Percentiles rank a stretch among this genome's conserved stretches.
These are phyloP conservation scores for Melampsora occidentalis DNA, from an alignment of 1,284 basidiomycete species.

Conservation along the genomic window DNA sequence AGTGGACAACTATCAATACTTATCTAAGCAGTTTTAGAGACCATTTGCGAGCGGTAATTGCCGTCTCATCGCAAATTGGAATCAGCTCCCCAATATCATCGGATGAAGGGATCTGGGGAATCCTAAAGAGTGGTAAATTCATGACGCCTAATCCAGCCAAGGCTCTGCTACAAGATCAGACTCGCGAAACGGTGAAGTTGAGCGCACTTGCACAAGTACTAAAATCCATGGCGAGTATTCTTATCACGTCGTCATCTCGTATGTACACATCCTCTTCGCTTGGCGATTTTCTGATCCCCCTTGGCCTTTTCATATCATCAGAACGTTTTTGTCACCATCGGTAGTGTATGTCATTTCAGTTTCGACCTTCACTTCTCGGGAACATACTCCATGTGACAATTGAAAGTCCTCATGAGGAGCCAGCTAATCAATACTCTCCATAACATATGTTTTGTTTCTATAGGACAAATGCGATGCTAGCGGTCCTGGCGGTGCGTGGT, in stretches of 20 bases:
- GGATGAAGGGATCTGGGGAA: slow-evolving; percentile 35
- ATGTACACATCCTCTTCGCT: too few species aligned
- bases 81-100: slow-evolving; percentile 30
- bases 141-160: slow-evolving; percentile 16
- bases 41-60: slow-evolving; percentile 25
- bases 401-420: too few species aligned
- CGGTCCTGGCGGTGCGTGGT: slow-evolving; percentile 26
- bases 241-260: not conserved
- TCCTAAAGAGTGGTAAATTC: slow-evolving; percentile 17
- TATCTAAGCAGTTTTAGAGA: slow-evolving; percentile 36
- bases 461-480: slow-evolving; percentile 25
- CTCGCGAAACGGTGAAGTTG: slow-evolving; percentile 23
- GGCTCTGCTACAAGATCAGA: slow-evolving; percentile 21
- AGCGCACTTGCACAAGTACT: slow-evolving; percentile 37
- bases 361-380: too few species aligned
- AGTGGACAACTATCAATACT: slow-evolving; percentile 33
- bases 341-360: slow-evolving; percentile 14
- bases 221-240: slow-evolving; percentile 27
- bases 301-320: not conserved
- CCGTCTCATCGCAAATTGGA: slow-evolving; percentile 25
- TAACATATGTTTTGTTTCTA: too few species aligned
- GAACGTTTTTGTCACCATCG: slow-evolving; percentile 38
- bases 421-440: too few species aligned
- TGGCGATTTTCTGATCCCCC: not conserved
- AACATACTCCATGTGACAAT: too few species aligned